These are phyloP conservation scores for Fomitopsis pinicola DNA, from an alignment of 1,284 basidiomycete genomes.

Conservation along the genomic window DNA sequence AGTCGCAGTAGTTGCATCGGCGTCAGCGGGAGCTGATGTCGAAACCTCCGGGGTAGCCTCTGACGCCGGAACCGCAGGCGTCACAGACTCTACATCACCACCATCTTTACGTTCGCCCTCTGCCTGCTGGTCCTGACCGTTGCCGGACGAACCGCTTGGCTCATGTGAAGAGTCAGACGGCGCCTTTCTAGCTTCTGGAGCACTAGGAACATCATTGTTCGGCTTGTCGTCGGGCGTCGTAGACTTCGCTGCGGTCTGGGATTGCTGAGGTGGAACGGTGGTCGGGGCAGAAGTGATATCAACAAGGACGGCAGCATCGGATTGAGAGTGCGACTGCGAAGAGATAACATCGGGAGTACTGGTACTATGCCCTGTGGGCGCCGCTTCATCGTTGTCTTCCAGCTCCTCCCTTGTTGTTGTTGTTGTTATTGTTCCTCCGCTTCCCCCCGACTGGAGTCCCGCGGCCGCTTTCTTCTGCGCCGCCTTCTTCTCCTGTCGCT, in stretches of 20 bases:
- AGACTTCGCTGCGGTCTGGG: background rate
- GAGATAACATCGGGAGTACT: conserved; percentile 2
- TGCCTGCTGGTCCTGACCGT: background rate
- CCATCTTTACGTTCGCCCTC: background rate
- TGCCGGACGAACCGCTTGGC: background rate
- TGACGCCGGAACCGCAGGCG: background rate
- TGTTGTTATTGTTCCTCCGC: background rate
- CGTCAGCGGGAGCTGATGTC: background rate
- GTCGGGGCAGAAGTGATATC: background rate
- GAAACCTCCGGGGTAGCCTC: background rate
- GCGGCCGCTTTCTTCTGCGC: background rate
- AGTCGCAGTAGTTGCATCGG: background rate
- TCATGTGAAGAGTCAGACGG: background rate
- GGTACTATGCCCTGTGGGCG: too few species aligned
- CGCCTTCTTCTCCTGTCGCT: background rate
- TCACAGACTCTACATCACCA: background rate
- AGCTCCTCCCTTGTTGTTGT: background rate
- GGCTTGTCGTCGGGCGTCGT: background rate
- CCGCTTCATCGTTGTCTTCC: background rate
- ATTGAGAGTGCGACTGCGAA: conserved; percentile 1
- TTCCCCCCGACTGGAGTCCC: background rate
- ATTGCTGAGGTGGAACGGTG: background rate
- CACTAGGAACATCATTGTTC: background rate
- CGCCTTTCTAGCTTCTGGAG: background rate
- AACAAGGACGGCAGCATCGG: conserved; percentile 1